Conservation (phyloP, 2,329 filamentous ascomycete species). For the Sphaceloma murrayae region DNA sequence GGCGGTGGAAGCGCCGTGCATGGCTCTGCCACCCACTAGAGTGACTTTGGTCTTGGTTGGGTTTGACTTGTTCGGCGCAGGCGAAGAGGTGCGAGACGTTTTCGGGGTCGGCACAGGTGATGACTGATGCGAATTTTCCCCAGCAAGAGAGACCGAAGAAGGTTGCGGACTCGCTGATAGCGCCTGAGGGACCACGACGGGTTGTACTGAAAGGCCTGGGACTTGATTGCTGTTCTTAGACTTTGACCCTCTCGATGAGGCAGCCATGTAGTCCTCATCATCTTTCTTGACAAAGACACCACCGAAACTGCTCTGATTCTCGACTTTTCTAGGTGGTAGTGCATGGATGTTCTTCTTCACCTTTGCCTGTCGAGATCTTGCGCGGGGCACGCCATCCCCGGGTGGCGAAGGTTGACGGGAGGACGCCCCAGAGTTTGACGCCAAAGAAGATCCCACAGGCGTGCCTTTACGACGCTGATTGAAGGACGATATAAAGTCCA, state of each 20-base stretch:
- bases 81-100: constrained; percentile 42
- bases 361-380: constrained; percentile 30
- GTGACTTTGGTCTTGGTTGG: constrained; percentile 54
- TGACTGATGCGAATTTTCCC: constrained; percentile 59
- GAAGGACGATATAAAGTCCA: constrained; percentile 64
- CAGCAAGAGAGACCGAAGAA: too few relatives aligned
- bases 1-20: constrained; percentile 70
- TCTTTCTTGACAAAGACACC: constrained; percentile 67
- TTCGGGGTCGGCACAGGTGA: constrained; percentile 64
- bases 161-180: too few relatives aligned
- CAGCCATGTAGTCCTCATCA: constrained; percentile 63
- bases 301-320: constrained; percentile 52
- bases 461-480: constrained; percentile 53
- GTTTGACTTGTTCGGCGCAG: constrained; percentile 22
- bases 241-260: constrained; percentile 28
- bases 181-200: neutral
- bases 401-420: constrained; percentile 18
- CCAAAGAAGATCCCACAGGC: constrained; percentile 21
- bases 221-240: constrained; percentile 25
- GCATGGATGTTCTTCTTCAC: constrained; percentile 33
- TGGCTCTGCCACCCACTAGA: constrained; percentile 66
- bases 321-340: constrained; percentile 35
- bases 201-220: constrained; percentile 6
- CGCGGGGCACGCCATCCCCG: constrained; percentile 20
- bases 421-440: constrained; percentile 20